phyloP scores from a whole-genome alignment of 257 asterid genomes.

The Gentiana straminea region DNA sequence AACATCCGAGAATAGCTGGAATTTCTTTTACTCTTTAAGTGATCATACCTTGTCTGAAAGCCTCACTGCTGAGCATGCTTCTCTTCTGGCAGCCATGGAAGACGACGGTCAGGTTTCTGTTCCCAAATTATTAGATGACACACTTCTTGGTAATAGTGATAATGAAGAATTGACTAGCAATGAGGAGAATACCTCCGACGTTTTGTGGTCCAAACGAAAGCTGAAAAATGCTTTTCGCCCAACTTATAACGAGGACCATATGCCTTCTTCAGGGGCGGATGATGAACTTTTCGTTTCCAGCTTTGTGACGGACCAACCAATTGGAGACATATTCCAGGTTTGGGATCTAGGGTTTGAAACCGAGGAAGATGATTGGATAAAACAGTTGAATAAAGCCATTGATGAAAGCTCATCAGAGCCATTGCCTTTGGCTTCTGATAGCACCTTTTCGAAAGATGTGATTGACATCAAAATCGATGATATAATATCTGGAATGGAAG shows the following conservation, averaged over 20 bases:
- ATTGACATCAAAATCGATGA: slow-evolving; percentile 28
- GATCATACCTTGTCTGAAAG: slow-evolving; percentile 26
- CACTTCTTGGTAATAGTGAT: slow-evolving; percentile 9
- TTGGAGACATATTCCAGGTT: slow-evolving; percentile 29
- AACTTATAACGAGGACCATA: slow-evolving; percentile 33
- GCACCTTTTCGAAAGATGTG: slow-evolving; percentile 15
- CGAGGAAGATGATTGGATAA: slow-evolving; percentile 24
- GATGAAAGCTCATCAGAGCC: slow-evolving; percentile 15
- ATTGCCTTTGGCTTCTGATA: slow-evolving; percentile 17
- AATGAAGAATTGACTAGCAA: slow-evolving; percentile 8
- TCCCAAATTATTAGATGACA: not conserved
- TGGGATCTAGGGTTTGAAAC: slow-evolving; percentile 31
- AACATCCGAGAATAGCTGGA: slow-evolving; percentile 24
- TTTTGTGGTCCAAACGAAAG: slow-evolving; percentile 28
- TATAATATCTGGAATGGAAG: slow-evolving; percentile 44
- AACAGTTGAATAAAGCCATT: slow-evolving; percentile 22
- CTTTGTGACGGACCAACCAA: slow-evolving; percentile 16
- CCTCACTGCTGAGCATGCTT: slow-evolving; percentile 10
- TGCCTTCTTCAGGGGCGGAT: slow-evolving; percentile 20
- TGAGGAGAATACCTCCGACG: slow-evolving; percentile 17
- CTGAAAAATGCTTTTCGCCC: slow-evolving; percentile 40
- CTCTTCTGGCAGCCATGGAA: slow-evolving; percentile 12
- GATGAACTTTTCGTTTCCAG: slow-evolving; percentile 21
- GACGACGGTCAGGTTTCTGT: slow-evolving; percentile 12
- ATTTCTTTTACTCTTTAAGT: slow-evolving; percentile 22